These are phyloP conservation scores for Pinus albicaulis DNA, from an alignment of 75 land plant species.

Conservation along the genomic window DNA sequence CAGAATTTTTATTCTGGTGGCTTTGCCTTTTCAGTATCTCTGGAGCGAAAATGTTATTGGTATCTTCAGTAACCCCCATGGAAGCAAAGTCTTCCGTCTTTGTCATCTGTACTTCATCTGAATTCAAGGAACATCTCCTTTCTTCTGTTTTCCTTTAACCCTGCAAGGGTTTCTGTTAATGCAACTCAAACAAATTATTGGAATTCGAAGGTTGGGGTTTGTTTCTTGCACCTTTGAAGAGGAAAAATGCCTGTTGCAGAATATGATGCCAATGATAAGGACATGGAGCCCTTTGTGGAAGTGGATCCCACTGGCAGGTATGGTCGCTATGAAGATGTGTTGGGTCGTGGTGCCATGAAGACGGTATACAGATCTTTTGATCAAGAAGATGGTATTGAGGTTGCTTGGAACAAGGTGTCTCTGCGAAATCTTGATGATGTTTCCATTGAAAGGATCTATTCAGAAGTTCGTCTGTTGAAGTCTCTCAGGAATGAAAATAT, in stretches of 20 bases:
- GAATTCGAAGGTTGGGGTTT: neutral
- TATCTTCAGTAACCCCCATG: neutral
- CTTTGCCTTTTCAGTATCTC: neutral
- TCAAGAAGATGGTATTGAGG: slow-evolving; percentile 72
- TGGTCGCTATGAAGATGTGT: slow-evolving; percentile 67
- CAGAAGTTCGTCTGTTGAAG: slow-evolving; percentile 51
- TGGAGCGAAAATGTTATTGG: neutral
- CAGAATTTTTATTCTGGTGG: too few species aligned
- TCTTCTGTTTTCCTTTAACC: neutral
- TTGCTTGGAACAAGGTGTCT: slow-evolving; percentile 81
- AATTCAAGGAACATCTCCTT: slow-evolving; percentile 5
- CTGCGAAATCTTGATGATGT: slow-evolving; percentile 28
- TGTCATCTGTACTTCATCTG: slow-evolving; percentile 1
- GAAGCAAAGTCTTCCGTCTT: slow-evolving; percentile 8
- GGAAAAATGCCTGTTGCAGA: neutral
- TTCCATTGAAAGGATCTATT: slow-evolving; percentile 27
- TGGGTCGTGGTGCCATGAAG: slow-evolving; percentile 69
- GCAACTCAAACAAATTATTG: neutral
- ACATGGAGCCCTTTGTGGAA: slow-evolving; percentile 59
- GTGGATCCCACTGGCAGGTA: slow-evolving; percentile 65
- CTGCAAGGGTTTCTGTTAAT: neutral
- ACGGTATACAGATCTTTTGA: slow-evolving; percentile 78
- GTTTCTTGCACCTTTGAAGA: too few species aligned
- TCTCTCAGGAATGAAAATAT: slow-evolving; percentile 47
- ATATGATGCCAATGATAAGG: slow-evolving; percentile 10